Percentiles rank a stretch among this genome's conserved stretches.
These are phyloP conservation scores for Eragrostis curvula DNA, from an alignment of 176 grass and related monocot species.

Conservation along the genomic window DNA sequence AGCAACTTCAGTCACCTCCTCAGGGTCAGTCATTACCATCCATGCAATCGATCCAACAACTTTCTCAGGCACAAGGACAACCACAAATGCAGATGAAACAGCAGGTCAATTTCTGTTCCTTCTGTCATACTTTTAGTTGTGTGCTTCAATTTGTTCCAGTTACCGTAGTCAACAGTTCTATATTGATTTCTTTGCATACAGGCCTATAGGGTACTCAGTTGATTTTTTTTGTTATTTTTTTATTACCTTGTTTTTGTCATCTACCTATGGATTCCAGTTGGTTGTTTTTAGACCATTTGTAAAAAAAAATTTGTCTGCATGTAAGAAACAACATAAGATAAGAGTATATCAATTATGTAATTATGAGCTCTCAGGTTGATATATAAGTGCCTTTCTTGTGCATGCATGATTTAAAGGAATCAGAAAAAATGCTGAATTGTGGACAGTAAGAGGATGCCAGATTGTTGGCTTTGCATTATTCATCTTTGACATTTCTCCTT, in stretches of 20 bases:
- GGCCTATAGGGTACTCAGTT: constrained; percentile 10
- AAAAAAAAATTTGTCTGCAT: not conserved
- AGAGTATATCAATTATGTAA: constrained; percentile 3
- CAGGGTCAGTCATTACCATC: constrained; percentile 63
- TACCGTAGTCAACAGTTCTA: constrained; percentile 6
- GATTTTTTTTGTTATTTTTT: too few relatives aligned
- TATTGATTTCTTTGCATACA: constrained; percentile 3
- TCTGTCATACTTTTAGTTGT: constrained; percentile 45
- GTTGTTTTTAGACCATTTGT: not conserved
- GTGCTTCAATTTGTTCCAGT: constrained; percentile 24
- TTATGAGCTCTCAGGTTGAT: not conserved
- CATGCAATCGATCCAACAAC: constrained; percentile 66
- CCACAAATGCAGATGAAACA: constrained; percentile 81
- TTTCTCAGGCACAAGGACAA: constrained; percentile 72
- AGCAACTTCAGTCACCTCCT: constrained; percentile 78
- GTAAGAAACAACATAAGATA: not conserved
- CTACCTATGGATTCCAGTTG: not conserved
- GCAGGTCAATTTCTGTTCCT: constrained; percentile 56
- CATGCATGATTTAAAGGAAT: not conserved
- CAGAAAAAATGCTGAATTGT: not conserved
- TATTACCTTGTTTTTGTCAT: not conserved
- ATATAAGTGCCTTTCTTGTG: not conserved
- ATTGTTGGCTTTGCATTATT: not conserved
- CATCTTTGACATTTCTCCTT: constrained; percentile 13
- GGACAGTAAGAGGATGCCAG: not conserved